phyloP scores from a whole-genome alignment of 441 rosid genomes.

The Mallotus repandus region DNA sequence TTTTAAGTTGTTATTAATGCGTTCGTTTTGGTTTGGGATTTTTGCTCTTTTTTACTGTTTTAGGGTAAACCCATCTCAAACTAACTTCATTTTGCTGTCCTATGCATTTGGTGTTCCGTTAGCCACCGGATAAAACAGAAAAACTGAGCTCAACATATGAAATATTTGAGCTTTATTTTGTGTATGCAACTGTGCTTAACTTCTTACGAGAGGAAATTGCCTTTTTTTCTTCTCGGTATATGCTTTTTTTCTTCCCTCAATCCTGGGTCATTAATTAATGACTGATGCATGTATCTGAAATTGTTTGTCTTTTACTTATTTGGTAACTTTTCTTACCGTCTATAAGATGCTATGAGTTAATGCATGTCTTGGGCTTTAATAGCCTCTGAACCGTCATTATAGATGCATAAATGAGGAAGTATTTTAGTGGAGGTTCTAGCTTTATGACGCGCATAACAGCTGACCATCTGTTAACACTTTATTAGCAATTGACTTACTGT shows the following conservation, averaged over 20 bases:
- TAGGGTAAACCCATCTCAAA: conserved; percentile 4
- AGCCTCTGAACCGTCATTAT: background rate
- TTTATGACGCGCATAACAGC: background rate
- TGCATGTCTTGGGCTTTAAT: background rate
- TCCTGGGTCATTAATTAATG: background rate
- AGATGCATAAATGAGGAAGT: conserved; percentile 1
- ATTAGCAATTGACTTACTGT: background rate
- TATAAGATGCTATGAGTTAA: background rate
- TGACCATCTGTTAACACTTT: background rate
- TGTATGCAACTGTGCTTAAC: background rate
- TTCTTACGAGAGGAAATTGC: background rate
- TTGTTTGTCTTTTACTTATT: background rate
- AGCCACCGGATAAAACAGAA: background rate
- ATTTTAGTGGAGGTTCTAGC: background rate
- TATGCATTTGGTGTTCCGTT: background rate
- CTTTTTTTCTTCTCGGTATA: background rate
- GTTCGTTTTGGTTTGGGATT: conserved; percentile 1
- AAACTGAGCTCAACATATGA: background rate
- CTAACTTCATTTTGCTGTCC: background rate
- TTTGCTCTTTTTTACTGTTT: background rate
- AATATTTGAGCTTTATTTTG: background rate
- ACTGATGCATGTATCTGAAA: background rate
- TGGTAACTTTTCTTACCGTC: background rate
- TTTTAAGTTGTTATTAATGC: background rate
- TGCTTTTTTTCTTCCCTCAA: background rate